Evolutionary conservation across 2,329 filamentous ascomycete genomes (phyloP).

Genomic region (Diaporthe amygdali): DNA sequence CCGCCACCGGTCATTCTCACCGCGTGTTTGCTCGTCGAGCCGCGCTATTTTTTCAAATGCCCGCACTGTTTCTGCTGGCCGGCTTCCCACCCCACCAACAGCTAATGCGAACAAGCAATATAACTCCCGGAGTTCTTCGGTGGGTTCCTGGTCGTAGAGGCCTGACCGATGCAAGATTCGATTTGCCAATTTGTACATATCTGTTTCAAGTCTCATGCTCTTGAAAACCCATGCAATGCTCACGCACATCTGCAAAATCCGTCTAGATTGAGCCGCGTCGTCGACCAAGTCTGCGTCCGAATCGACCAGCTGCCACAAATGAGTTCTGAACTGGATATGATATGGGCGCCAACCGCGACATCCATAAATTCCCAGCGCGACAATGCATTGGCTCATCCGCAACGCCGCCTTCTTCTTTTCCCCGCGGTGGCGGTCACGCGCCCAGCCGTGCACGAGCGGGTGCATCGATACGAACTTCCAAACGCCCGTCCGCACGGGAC

Average conservation of each 20-base stretch:
- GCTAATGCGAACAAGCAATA: not conserved
- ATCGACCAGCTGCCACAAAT: not conserved
- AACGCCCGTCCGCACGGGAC: too few species aligned
- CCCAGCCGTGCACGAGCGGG: not conserved
- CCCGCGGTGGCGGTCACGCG: not conserved
- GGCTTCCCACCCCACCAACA: too few species aligned
- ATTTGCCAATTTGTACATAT: not conserved
- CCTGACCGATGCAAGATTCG: not conserved
- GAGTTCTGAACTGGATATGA: not conserved
- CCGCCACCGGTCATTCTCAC: not conserved
- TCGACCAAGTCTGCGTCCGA: not conserved
- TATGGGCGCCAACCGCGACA: accelerated
- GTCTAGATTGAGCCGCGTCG: not conserved
- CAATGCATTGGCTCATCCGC: not conserved
- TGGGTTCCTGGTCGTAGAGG: not conserved
- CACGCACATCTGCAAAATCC: not conserved
- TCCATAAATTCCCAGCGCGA: accelerated
- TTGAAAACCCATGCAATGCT: not conserved
- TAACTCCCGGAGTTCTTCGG: not conserved
- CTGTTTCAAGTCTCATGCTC: not conserved
- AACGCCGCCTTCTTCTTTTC: not conserved
- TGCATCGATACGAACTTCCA: not conserved
- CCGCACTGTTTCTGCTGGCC: not conserved
- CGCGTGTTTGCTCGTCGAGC: not conserved
- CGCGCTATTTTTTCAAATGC: not conserved